Percentiles rank a stretch among this genome's conserved stretches.
Conservation (phyloP, 305 asterid species). For the Solanum hybrid region DNA sequence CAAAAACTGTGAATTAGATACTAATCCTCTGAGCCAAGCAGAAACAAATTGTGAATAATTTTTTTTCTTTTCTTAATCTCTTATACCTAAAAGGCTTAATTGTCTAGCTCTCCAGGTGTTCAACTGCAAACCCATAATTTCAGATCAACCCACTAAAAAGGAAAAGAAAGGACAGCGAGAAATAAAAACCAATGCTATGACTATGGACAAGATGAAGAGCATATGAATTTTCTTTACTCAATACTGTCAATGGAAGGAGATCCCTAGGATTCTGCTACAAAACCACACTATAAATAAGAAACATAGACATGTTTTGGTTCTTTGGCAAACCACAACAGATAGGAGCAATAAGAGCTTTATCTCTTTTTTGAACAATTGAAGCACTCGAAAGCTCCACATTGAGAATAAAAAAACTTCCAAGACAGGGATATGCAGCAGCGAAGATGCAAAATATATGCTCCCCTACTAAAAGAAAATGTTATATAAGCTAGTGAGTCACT, state of each 20-base stretch:
- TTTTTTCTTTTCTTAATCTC: neutral
- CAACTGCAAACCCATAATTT: neutral
- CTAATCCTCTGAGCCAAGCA: neutral
- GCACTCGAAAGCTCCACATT: neutral
- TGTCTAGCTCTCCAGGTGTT: neutral
- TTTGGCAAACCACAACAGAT: neutral
- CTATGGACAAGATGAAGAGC: neutral
- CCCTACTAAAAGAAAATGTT: neutral
- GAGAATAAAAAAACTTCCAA: neutral
- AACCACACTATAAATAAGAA: neutral
- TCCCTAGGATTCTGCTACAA: neutral
- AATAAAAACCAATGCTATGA: neutral
- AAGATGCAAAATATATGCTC: neutral
- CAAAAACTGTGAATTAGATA: neutral
- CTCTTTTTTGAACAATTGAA: neutral
- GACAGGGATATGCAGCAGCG: neutral
- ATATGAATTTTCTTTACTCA: neutral
- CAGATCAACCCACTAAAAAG: neutral
- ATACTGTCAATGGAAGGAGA: neutral
- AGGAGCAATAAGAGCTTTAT: neutral
- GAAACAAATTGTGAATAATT: neutral
- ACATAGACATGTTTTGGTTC: neutral
- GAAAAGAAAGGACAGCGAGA: neutral
- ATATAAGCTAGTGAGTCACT: neutral
- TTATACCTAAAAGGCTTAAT: neutral